phyloP scores from a whole-genome alignment of 2,329 filamentous ascomycete genomes.

The Cladosporium oxysporum region DNA sequence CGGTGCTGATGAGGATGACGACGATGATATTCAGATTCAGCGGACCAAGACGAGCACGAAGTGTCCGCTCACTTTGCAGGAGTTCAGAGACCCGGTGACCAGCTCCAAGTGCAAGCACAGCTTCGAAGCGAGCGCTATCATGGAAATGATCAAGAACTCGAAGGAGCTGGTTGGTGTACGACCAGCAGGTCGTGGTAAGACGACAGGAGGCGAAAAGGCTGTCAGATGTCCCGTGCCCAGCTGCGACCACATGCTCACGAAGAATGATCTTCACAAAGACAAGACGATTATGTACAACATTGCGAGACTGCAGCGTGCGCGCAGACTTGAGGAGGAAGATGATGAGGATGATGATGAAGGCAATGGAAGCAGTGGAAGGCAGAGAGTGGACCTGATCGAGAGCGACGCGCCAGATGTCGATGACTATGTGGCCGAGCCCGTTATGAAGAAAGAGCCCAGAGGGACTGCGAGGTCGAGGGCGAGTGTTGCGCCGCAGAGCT shows the following conservation, averaged over 20 bases:
- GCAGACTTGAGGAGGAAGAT: slow-evolving; percentile 48
- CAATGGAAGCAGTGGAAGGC: slow-evolving; percentile 31
- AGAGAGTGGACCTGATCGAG: slow-evolving; percentile 33
- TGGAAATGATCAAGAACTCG: slow-evolving; percentile 50
- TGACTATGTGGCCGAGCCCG: slow-evolving; percentile 22
- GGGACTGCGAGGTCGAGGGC: slow-evolving; percentile 10
- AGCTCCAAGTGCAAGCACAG: slow-evolving; percentile 69
- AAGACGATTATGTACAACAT: slow-evolving; percentile 60
- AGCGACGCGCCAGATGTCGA: slow-evolving; percentile 32
- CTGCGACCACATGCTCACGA: slow-evolving; percentile 58
- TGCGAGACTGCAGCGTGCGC: slow-evolving; percentile 53
- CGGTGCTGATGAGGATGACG: slow-evolving; percentile 53
- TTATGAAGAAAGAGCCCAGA: slow-evolving; percentile 23
- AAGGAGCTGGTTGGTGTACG: slow-evolving; percentile 25
- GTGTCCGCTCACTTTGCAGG: slow-evolving; percentile 67
- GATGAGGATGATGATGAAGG: slow-evolving; percentile 41
- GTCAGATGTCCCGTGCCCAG: slow-evolving; percentile 66
- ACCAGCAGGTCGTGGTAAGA: slow-evolving; percentile 23
- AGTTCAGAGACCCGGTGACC: slow-evolving; percentile 67
- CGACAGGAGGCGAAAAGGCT: slow-evolving; percentile 29
- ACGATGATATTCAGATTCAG: slow-evolving; percentile 69
- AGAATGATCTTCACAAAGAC: slow-evolving; percentile 59
- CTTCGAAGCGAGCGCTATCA: slow-evolving; percentile 67
- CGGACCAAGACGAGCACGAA: slow-evolving; percentile 65
- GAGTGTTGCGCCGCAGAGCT: slow-evolving; percentile 8